A percentile compares a stretch with the other conserved stretches of the same genome.
Evolutionary conservation across 1,139 yeast species (phyloP).

Genomic region (Protomyces macrosporus): DNA sequence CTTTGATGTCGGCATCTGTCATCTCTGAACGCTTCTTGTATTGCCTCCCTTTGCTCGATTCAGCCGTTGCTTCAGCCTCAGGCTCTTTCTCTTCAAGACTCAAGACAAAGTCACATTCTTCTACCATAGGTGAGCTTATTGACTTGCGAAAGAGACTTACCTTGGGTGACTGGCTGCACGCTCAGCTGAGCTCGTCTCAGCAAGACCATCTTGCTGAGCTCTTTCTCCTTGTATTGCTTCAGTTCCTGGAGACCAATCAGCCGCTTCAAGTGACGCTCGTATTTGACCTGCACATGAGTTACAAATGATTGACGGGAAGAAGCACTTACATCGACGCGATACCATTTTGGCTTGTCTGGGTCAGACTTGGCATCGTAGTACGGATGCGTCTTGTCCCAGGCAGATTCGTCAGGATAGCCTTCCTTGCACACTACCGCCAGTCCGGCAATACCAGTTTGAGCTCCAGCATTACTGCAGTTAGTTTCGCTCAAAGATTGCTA

Average conservation of each 20-base stretch:
- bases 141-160: neutral
- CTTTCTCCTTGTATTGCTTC: constrained; percentile 33
- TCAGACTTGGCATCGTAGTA: constrained; percentile 48
- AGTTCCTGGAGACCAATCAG: constrained; percentile 43
- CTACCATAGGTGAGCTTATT: constrained; percentile 18
- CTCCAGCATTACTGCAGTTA: constrained; percentile 39
- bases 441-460: constrained; percentile 54
- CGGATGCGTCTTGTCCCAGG: constrained; percentile 30
- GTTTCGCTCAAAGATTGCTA: neutral
- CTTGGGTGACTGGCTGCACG: constrained; percentile 46
- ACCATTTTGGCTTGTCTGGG: constrained; percentile 47
- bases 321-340: constrained; percentile 47
- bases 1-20: constrained; percentile 4
- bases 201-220: constrained; percentile 44
- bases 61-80: neutral
- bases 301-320: neutral
- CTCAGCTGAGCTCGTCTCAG: constrained; percentile 49
- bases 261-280: constrained; percentile 43
- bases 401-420: constrained; percentile 43
- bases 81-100: constrained; percentile 34
- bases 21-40: neutral
- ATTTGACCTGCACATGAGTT: constrained; percentile 32
- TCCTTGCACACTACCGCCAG: constrained; percentile 42
- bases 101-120: constrained; percentile 44
- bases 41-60: neutral